Percentiles rank a stretch among this genome's conserved stretches.
Evolutionary conservation across 805 yeast genomes (phyloP).

Genomic region (Myxozyma kluyveri): DNA sequence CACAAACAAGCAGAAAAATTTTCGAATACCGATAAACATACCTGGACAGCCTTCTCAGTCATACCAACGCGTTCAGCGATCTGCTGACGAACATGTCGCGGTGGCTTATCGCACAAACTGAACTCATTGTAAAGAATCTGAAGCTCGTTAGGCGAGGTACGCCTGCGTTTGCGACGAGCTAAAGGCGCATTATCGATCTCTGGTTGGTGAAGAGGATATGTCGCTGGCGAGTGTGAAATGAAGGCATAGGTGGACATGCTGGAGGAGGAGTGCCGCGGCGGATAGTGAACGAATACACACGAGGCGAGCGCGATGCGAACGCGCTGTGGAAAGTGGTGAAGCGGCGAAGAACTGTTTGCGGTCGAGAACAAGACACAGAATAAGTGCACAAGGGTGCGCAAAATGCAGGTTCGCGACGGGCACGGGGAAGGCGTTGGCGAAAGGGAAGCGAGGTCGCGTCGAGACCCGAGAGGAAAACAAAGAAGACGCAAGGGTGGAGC

Average conservation of each 20-base stretch:
- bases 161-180: slow-evolving; percentile 91
- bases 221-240: slow-evolving; percentile 87
- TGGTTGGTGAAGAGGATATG: slow-evolving; percentile 81
- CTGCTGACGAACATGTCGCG: slow-evolving; percentile 66
- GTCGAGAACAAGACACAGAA: too few species aligned
- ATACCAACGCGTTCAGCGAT: slow-evolving; percentile 80
- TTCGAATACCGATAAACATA: slow-evolving; percentile 1
- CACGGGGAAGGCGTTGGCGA: too few species aligned
- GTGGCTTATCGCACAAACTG: slow-evolving; percentile 73
- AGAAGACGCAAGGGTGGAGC: too few species aligned
- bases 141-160: slow-evolving; percentile 87
- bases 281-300: background rate
- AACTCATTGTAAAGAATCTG: slow-evolving; percentile 79
- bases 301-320: background rate
- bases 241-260: slow-evolving; percentile 53
- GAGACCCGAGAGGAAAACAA: too few species aligned
- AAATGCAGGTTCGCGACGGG: too few species aligned
- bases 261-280: background rate
- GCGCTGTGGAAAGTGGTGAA: background rate
- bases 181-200: slow-evolving; percentile 84
- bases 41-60: slow-evolving; percentile 96
- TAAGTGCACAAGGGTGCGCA: too few species aligned
- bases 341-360: background rate
- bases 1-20: background rate
- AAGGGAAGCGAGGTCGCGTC: too few species aligned